Conservation (phyloP, 2,329 filamentous ascomycete species). For the Claviceps digitariae region DNA sequence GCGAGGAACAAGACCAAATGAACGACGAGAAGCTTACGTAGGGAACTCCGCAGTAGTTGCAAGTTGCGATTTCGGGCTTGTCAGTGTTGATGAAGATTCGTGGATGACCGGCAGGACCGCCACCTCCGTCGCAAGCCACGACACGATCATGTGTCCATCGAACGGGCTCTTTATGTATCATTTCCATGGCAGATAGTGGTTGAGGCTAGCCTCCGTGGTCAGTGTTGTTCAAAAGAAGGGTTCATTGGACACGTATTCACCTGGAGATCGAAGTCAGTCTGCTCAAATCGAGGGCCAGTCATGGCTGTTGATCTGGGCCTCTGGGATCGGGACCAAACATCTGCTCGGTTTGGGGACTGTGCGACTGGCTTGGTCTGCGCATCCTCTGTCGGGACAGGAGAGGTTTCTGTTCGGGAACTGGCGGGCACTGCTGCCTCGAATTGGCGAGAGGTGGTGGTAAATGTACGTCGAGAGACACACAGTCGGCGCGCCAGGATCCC, state of each 20-base stretch:
- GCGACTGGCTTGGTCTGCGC: conserved; percentile 33
- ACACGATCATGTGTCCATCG: conserved; percentile 73
- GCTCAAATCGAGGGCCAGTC: conserved; percentile 90
- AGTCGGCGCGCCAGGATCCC: conserved; percentile 29
- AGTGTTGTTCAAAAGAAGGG: conserved; percentile 6
- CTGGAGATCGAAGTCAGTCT: conserved; percentile 88
- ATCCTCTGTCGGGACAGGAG: conserved; percentile 30
- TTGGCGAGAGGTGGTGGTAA: conserved; percentile 33
- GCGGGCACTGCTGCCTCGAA: conserved; percentile 29
- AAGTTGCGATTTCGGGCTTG: conserved; percentile 84
- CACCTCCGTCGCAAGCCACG: conserved; percentile 84
- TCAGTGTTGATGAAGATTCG: conserved; percentile 96
- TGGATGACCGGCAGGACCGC: conserved; percentile 80
- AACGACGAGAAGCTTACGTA: conserved; percentile 50
- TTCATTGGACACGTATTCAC: conserved; percentile 34
- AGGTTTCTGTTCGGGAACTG: conserved; percentile 24
- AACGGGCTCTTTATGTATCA: conserved; percentile 93
- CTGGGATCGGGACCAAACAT: conserved; percentile 78
- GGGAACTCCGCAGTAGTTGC: conserved; percentile 86
- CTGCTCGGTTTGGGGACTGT: conserved; percentile 79
- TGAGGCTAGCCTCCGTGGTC: conserved; percentile 50
- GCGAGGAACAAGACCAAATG: neutral
- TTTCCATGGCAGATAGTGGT: conserved; percentile 78
- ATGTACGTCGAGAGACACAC: conserved; percentile 31
- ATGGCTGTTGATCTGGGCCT: conserved; percentile 69